Evolutionary conservation across 371 early-diverging fungal species (phyloP), one percentile per base, ranked within the genome.

Genomic region (Homolaphlyctis polyrhiza): DNA sequence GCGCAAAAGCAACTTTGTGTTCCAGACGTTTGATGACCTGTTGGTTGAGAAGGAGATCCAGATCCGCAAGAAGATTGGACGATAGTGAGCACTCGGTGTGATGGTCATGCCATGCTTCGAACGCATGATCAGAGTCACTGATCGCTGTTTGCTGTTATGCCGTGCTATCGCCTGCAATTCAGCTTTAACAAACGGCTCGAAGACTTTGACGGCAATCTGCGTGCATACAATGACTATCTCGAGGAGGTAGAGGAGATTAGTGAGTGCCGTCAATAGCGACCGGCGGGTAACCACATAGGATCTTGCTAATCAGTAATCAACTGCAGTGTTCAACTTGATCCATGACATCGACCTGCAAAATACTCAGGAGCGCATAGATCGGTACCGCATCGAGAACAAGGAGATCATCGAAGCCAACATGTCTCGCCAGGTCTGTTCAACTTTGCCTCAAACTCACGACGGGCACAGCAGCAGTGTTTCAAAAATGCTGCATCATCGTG

Each of bases 1-100:
- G 57, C 76, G 91, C 60, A 93, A 92, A 67, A 86, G 85, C 62
- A 85, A 91, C 57, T 96, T 95, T 75, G 87, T 89, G 61, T 84
- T 82, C 35, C 95, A 91, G 60, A 92, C 90, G 16, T 97, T 97
- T 74, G 96, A 95, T 69, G 95, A 97, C 72, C 80, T 96, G 27
- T 78, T 81, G 1, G 96, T 96, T 5, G 98, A 97, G 69, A 95
- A 92, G 76, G 98, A 97, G 75, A 89, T 95, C n/a, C 86, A 89
- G 45, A 87, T 92, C 58, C 81, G 98, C 61, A 90, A 87, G 70
- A 85, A 87, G 54, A 79, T 92, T 54, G 85, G 88, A 13, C 81
- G 85, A 75, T 86, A 84, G 91, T 91, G 85, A 71, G 82, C 69
- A 13, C 32, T 43, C 3, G 21, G 14, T 18, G 33, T 51, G 32